Base-by-base conservation (phyloP, 2,329 filamentous ascomycete genomes). In the Tolypocladium cylindrosporum region DNA sequence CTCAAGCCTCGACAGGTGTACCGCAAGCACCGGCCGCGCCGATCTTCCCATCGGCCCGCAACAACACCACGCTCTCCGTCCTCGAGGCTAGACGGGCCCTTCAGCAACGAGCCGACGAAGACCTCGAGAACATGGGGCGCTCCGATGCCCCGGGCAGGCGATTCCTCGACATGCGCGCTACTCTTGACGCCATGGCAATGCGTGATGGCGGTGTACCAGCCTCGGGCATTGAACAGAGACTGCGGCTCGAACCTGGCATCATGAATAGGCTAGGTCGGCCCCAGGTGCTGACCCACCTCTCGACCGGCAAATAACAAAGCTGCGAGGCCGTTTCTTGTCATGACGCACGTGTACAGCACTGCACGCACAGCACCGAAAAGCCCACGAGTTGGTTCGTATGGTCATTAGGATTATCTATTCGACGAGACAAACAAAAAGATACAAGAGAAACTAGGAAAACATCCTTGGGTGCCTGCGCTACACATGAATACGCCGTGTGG, bases 21-120 rank as follows among this genome's bases (percentile, higher is more conserved):
- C 58, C 16, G 4, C 27, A 31, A 21, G 19, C 69, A 2, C 42
- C 59, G 10, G 56, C 61, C 1, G 54, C 31, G n/a, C 69, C 71
- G 5, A 27, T 65, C 1, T 73, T 69, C 58, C 65, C 71, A 1
- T 66, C 72, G 1, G 66, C 67, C 3, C 60, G 64, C 24, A 66
- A 65, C 54, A 82, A 81, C 58, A 62, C 70, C 13, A 83, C 79
- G 1, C 73, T 84, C 11, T 70, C 70, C 21, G 80, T 76, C 31
- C 73, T 84, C 0, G 77, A 78, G 45, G 77, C 79, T 3, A 71
- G 80, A n/a, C 72, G 72, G 24, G 64, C 64, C 14, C 63, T 82
- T 10, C 72, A 82, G 60, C 68, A 71, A 16, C 64, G 68, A 55
- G 79, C 78, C 1, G 71, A 77, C 1, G 66, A 68, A 36, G 79